Evolutionary conservation across 257 asterid genomes (phyloP), one percentile per base, ranked within the genome.

Genomic region (Solanum paucissectum): DNA sequence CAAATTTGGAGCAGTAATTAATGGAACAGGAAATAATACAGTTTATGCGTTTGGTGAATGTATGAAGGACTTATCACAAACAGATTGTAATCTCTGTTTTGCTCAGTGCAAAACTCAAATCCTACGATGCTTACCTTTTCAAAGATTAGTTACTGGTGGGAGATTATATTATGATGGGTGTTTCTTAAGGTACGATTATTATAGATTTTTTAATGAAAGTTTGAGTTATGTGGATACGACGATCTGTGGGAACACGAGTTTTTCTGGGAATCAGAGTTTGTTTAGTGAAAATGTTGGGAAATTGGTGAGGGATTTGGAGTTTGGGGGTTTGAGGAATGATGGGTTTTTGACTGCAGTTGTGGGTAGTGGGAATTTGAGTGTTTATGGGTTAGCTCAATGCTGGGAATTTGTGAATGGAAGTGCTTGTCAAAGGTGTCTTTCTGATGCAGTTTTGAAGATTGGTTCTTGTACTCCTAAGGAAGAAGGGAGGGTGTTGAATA

Each of bases 341-440:
- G 95, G 96, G 40, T 95, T 92, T 66, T 93, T 90, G 46, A 93
- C 92, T 0, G 94, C 92, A 55, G 85, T 14, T 23, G 93, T 90
- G 62, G 84, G 29, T 33, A 84, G 40, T 77, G 95, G 94, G 91
- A 93, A 91, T 86, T 87, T 92, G 91, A 91, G 92, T 1, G 97
- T 95, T 87, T 94, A 91, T 55, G 98, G 97, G 6, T 81, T 95
- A 93, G 95, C 95, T 87, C 98, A 95, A 88, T 95, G 97, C 89
- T 95, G 98, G 98, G 93, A 93, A 89, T 75, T 89, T 82, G 94
- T 95, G 86, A 92, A 88, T 55, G 90, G 92, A 87, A 88, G 88
- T 64, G 93, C 62, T 52, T 94, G 98, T 90, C 84, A 62, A 62
- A 55, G n/a, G 7, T 95, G 97, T 88, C 91, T 95, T 92, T 88